Evolutionary conservation across 2,329 filamentous ascomycete species (phyloP).

Genomic region (Byssothecium circinans): DNA sequence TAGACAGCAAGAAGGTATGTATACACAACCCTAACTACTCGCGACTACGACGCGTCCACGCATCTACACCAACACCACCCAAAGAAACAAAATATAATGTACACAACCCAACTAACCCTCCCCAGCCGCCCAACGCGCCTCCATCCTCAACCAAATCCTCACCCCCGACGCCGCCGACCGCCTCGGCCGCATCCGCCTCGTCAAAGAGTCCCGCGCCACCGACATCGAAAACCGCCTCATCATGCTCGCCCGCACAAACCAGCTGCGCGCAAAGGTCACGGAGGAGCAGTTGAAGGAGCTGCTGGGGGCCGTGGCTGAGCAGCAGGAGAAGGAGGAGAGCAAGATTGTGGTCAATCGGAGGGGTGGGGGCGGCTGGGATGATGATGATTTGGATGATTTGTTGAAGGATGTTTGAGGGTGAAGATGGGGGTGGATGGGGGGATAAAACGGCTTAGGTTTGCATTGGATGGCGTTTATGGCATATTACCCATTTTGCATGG

Average conservation of each 20-base stretch:
- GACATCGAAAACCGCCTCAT: constrained; percentile 94
- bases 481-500: neutral
- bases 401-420: constrained; percentile 38
- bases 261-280: constrained; percentile 83
- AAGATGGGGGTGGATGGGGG: neutral
- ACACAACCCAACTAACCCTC: no score
- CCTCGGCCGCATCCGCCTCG: constrained; percentile 88
- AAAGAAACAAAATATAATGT: no score
- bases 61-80: no score
- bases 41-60: no score
- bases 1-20: constrained; percentile 53
- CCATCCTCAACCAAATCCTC: constrained; percentile 88
- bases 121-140: constrained; percentile 71
- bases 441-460: neutral
- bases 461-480: constrained; percentile 13
- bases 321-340: constrained; percentile 60
- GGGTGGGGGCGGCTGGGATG: constrained; percentile 80
- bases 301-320: constrained; percentile 78
- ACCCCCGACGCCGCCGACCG: constrained; percentile 92
- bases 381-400: constrained; percentile 68
- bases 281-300: constrained; percentile 94
- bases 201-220: constrained; percentile 86
- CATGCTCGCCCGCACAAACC: constrained; percentile 84
- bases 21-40: no score
- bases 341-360: constrained; percentile 85